phyloP scores from a whole-genome alignment of 1,139 yeast genomes.

The Hyphopichia khmerensis region DNA sequence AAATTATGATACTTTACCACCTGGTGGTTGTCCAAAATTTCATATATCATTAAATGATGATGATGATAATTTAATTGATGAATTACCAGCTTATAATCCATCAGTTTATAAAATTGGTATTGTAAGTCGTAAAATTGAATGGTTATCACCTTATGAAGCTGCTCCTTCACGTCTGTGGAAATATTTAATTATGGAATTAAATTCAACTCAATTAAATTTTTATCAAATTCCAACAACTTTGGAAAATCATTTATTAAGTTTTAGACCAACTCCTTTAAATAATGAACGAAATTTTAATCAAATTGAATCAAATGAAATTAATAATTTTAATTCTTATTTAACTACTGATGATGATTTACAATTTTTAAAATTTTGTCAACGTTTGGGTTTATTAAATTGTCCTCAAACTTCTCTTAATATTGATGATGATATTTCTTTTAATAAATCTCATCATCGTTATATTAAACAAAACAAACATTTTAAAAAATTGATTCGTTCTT shows the following conservation, averaged over 20 bases:
- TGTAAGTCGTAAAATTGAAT: constrained; percentile 59
- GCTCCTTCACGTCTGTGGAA: constrained; percentile 66
- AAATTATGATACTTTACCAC: constrained; percentile 40
- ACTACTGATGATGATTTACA: constrained; percentile 40
- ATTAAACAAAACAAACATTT: constrained; percentile 1
- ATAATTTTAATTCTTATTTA: constrained; percentile 20
- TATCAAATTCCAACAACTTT: constrained; percentile 43
- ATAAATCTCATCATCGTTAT: not conserved
- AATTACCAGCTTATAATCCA: constrained; percentile 54
- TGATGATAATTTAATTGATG: constrained; percentile 11
- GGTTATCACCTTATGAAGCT: constrained; percentile 66
- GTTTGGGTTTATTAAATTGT: constrained; percentile 18
- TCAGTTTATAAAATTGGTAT: constrained; percentile 56
- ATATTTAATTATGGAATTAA: constrained; percentile 59
- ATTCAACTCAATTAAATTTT: constrained; percentile 72
- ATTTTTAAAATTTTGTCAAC: constrained; percentile 32
- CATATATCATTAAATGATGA: constrained; percentile 39
- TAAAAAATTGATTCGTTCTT: constrained; percentile 47
- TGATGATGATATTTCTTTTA: not conserved
- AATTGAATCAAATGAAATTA: constrained; percentile 11
- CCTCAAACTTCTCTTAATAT: not conserved
- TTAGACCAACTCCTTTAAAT: constrained; percentile 12
- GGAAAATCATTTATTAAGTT: constrained; percentile 27
- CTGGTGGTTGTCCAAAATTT: constrained; percentile 50
- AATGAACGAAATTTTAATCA: constrained; percentile 14